Conservation (phyloP, 2,329 filamentous ascomycete species). For the Fusarium ramigenum region DNA sequence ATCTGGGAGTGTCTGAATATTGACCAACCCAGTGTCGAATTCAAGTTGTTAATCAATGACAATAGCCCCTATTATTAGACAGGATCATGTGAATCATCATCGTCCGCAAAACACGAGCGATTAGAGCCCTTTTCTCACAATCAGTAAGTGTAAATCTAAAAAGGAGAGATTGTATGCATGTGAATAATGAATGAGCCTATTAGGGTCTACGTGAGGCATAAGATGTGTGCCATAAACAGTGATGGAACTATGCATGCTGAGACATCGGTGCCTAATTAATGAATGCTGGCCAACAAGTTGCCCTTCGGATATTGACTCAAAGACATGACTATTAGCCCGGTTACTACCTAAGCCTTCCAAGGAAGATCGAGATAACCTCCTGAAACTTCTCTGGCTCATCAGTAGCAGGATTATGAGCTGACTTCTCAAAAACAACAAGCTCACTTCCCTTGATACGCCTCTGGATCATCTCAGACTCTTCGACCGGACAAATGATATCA, state of each 20-base stretch:
- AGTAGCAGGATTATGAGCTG: constrained; percentile 3
- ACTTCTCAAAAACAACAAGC: constrained; percentile 5
- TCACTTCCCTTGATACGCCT: not conserved
- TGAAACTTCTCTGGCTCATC: constrained; percentile 7
- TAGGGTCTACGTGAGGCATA: too few relatives aligned
- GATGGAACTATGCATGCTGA: not conserved
- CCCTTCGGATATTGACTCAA: not conserved
- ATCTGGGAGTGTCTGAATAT: too few relatives aligned
- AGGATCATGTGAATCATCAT: not conserved
- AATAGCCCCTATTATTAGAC: not conserved
- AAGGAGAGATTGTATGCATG: not conserved
- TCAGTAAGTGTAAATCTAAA: not conserved
- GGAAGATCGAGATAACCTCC: not conserved
- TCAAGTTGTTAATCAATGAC: too few relatives aligned
- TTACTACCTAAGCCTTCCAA: not conserved
- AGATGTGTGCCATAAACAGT: not conserved
- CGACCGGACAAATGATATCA: constrained; percentile 5
- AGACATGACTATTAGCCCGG: not conserved
- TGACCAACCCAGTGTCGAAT: not conserved
- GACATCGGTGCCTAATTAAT: not conserved
- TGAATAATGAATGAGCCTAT: not conserved
- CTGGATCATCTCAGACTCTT: constrained; percentile 5
- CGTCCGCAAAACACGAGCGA: not conserved
- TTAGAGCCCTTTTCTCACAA: not conserved
- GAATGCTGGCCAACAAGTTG: not conserved